Evolutionary conservation across 306 rosid genomes (phyloP).

Genomic region (Hippophae rhamnoides): DNA sequence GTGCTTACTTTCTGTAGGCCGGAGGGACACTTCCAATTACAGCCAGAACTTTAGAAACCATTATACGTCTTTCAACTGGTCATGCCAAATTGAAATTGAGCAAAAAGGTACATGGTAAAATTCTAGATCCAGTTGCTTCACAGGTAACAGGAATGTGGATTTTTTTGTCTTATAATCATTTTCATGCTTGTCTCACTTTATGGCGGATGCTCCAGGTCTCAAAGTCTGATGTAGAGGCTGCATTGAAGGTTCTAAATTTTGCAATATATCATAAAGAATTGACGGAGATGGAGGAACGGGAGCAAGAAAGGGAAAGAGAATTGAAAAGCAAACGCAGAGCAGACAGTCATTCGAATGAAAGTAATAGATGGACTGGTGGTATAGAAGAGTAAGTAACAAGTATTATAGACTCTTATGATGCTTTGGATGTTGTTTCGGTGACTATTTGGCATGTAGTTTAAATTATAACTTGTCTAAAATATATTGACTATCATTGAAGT

Average conservation of each 20-base stretch:
- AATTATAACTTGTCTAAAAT: no score
- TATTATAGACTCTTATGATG: background rate
- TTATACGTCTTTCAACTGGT: constrained; percentile 94
- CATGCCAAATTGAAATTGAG: constrained; percentile 94
- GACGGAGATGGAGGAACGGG: constrained; percentile 91
- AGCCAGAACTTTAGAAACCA: constrained; percentile 97
- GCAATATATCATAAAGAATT: constrained; percentile 93
- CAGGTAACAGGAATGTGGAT: background rate
- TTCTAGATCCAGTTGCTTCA: constrained; percentile 2
- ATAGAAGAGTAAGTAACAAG: constrained; percentile 40
- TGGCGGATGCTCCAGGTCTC: constrained; percentile 38
- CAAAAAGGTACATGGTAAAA: constrained; percentile 42
- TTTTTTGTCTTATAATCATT: background rate
- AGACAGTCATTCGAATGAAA: constrained; percentile 33
- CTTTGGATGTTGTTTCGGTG: background rate
- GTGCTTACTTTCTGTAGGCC: constrained; percentile 49
- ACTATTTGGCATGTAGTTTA: no score
- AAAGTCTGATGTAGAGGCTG: constrained; percentile 88
- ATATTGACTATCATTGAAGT: no score
- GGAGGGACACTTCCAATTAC: constrained; percentile 98
- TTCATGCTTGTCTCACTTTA: background rate
- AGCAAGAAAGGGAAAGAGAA: constrained; percentile 65
- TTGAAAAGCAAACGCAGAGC: constrained; percentile 55
- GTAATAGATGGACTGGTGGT: constrained; percentile 33
- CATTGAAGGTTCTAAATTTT: constrained; percentile 68